These are phyloP conservation scores for Aspergillus affinis DNA, from an alignment of 495 filamentous ascomycete genomes.

Conservation along the genomic window DNA sequence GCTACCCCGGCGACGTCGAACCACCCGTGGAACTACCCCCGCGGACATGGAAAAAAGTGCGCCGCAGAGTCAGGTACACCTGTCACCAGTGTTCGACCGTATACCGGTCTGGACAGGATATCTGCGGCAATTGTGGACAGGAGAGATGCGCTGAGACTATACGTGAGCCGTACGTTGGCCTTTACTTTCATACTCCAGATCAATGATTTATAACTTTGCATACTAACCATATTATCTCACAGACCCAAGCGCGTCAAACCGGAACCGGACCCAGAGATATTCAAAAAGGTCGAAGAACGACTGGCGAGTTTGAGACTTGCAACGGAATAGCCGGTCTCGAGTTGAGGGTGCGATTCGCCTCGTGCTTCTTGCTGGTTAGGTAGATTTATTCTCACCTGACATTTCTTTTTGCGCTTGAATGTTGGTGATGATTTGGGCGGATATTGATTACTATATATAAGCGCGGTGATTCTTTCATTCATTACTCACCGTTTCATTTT, in stretches of 20 bases:
- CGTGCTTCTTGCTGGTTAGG: too few species aligned
- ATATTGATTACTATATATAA: too few species aligned
- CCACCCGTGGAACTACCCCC: constrained; percentile 30
- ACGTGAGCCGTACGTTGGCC: constrained; percentile 49
- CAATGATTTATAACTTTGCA: neutral
- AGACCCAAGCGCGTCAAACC: constrained; percentile 59
- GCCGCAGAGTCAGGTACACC: constrained; percentile 54
- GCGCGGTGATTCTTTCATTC: too few species aligned
- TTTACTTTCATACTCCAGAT: neutral
- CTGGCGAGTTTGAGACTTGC: constrained; percentile 47
- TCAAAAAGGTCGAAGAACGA: constrained; percentile 59
- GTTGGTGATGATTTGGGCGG: too few species aligned
- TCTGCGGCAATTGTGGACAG: constrained; percentile 65
- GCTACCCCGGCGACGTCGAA: constrained; percentile 72
- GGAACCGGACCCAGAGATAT: constrained; percentile 63
- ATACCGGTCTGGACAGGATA: constrained; percentile 46
- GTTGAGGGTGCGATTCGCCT: neutral
- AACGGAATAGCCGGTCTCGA: constrained; percentile 1
- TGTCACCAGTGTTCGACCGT: constrained; percentile 64
- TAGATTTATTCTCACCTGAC: too few species aligned
- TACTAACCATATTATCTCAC: constrained; percentile 29
- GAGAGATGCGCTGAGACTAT: constrained; percentile 47
- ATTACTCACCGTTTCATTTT: too few species aligned
- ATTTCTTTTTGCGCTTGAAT: too few species aligned
- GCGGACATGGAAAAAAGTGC: constrained; percentile 43